These are phyloP conservation scores for Alternaria longipes DNA, from an alignment of 2,329 filamentous ascomycete genomes.

Conservation along the genomic window DNA sequence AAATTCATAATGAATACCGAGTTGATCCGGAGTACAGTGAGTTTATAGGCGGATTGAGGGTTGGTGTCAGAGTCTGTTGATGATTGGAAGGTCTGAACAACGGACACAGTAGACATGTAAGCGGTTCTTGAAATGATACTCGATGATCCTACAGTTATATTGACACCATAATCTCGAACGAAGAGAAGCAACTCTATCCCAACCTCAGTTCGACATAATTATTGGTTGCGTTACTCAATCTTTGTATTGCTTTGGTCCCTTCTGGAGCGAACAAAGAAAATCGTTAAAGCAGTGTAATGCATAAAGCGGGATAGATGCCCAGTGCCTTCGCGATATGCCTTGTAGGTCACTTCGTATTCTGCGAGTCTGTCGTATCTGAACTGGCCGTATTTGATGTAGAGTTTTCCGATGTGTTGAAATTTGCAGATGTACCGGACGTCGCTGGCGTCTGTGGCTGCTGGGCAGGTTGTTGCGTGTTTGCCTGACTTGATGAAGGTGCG, in stretches of 20 bases:
- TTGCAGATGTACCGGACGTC: not conserved
- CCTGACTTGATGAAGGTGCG: conserved; percentile 26
- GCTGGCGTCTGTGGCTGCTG: conserved; percentile 20
- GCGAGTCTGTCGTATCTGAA: not conserved
- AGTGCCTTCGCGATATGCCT: not conserved
- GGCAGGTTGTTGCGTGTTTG: conserved; percentile 26
- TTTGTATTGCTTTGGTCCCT: not conserved
- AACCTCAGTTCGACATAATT: too few relatives aligned
- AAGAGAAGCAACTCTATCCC: too few relatives aligned
- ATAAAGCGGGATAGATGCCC: not conserved
- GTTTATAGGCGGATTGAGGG: too few relatives aligned
- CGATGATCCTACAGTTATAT: not conserved
- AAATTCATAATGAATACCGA: too few relatives aligned
- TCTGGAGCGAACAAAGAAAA: not conserved
- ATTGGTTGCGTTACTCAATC: not conserved
- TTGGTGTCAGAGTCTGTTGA: not conserved
- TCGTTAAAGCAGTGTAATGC: not conserved
- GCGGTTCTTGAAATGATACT: not conserved
- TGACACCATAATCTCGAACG: not conserved
- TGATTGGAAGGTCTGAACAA: not conserved
- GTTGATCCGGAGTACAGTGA: too few relatives aligned
- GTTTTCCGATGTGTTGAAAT: not conserved
- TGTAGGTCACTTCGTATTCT: not conserved
- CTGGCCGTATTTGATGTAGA: conserved; percentile 11
- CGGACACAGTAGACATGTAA: not conserved